Conservation (phyloP, 1,284 basidiomycete genomes). For the Heterobasidion annosum region DNA sequence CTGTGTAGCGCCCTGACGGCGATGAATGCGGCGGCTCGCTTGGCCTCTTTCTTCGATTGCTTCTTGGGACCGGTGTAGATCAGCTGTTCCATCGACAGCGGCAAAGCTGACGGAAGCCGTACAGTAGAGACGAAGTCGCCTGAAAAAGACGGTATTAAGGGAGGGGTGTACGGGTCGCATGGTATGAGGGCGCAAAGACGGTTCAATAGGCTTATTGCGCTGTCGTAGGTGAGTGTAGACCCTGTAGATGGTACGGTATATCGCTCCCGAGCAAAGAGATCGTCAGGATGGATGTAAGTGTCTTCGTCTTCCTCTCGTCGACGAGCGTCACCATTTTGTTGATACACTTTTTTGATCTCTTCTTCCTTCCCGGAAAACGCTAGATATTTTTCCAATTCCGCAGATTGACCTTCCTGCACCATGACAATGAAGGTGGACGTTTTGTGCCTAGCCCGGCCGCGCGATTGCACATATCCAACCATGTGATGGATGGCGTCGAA, state of each 20-base stretch:
- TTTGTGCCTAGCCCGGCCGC: conserved; percentile 71
- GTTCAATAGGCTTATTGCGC: conserved; percentile 58
- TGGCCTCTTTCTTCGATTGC: conserved; percentile 69
- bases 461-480: conserved; percentile 77
- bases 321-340: conserved; percentile 27
- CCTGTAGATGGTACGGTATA: conserved; percentile 64
- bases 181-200: conserved; percentile 71
- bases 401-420: conserved; percentile 51
- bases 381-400: conserved; percentile 48
- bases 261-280: conserved; percentile 57
- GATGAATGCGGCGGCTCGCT: conserved; percentile 68
- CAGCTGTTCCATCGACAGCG: conserved; percentile 46
- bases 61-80: conserved; percentile 47
- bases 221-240: conserved; percentile 70
- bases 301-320: conserved; percentile 39
- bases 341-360: conserved; percentile 53
- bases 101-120: conserved; percentile 59
- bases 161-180: conserved; percentile 56
- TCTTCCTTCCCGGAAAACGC: conserved; percentile 53
- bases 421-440: conserved; percentile 73
- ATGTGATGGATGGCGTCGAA: conserved; percentile 73
- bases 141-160: conserved; percentile 48
- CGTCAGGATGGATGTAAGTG: conserved; percentile 31
- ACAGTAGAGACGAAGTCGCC: conserved; percentile 51
- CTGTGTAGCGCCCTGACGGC: conserved; percentile 60